Base-by-base conservation (phyloP, 768 basidiomycete species). In the Tricholoma sp. region DNA sequence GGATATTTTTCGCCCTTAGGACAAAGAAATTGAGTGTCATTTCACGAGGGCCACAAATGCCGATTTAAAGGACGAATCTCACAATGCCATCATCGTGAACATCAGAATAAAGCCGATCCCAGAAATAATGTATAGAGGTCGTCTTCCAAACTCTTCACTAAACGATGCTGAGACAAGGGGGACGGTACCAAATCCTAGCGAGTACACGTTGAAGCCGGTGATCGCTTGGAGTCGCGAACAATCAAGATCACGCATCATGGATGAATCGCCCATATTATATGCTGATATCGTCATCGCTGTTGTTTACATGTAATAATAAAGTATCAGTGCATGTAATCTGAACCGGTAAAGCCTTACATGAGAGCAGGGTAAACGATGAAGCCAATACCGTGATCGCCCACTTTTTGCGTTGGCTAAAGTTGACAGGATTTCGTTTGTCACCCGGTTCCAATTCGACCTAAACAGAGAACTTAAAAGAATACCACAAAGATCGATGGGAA, bases 141-240 rank as follows among this genome's bases (percentile, higher is more conserved):
- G 79, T 41, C 87, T 70, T 11, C 87, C 88, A 55, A 88, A 83
- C 63, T 89, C 88, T 63, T 89, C 88, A 63, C 85, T 87, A 59
- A 88, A 79, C 0, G 86, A 79, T 15, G 87, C 83, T 0, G 86
- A 80, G 15, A 89, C 69, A 3, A 89, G 80, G 0, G 88, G 86
- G 13, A 83, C 69, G 18, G 87, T 36, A 13, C 76, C 83, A 59
- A 88, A 88, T 2, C 85, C 86, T 6, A 89, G 64, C 0, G 80
- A 71, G 66, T 76, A 89, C 29, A 82, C 69, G 54, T 76, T 75
- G 24, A 83, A 66, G 9, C 80, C 82, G 32, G 81, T 65, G 1
- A 76, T 77, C 0, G 79, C 79, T 52, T 76, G 70, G 31, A 80
- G 74, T 7, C 65, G 55, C 8, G 79, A 76, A 56, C 78, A 80